Percentiles rank a stretch among this genome's conserved stretches.
phyloP scores from a whole-genome alignment of 139 green algal genomes.

The Coccomyxa sp. region DNA sequence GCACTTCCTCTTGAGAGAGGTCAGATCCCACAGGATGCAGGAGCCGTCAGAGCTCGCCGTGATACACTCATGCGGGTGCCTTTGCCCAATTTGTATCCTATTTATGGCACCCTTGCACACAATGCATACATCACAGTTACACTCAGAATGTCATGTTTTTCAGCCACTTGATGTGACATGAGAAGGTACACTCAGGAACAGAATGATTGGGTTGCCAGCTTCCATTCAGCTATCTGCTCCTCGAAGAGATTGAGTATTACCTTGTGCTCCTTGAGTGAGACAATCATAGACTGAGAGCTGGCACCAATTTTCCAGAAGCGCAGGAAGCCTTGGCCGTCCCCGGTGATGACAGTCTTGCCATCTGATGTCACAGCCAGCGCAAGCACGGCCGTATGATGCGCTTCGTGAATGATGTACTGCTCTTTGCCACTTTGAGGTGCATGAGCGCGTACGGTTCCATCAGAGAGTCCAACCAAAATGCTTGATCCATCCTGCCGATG shows the following conservation, averaged over 20 bases:
- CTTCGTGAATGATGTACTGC: conserved; percentile 77
- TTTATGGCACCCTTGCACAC: conserved; percentile 50
- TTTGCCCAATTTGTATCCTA: conserved; percentile 47
- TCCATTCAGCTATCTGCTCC: no score
- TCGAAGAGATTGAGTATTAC: neutral
- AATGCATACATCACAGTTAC: neutral
- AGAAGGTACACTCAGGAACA: neutral
- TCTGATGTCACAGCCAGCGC: conserved; percentile 63
- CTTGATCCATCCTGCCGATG: conserved; percentile 22
- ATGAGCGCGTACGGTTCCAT: conserved; percentile 74
- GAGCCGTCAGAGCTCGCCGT: conserved; percentile 68
- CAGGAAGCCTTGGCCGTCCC: conserved; percentile 51
- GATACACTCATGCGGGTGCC: conserved; percentile 59
- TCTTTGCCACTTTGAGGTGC: conserved; percentile 75
- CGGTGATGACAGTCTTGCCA: conserved; percentile 53
- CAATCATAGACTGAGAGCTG: conserved; percentile 55
- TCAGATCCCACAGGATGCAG: conserved; percentile 87
- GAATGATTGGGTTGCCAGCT: neutral
- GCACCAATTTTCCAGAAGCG: conserved; percentile 57
- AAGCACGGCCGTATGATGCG: conserved; percentile 70
- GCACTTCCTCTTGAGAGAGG: conserved; percentile 55
- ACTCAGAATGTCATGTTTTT: neutral
- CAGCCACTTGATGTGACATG: neutral
- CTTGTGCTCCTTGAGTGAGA: conserved; percentile 67
- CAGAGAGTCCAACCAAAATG: conserved; percentile 43